Conservation (phyloP, 345 rosid genomes). For the Capsella bursapastoris region DNA sequence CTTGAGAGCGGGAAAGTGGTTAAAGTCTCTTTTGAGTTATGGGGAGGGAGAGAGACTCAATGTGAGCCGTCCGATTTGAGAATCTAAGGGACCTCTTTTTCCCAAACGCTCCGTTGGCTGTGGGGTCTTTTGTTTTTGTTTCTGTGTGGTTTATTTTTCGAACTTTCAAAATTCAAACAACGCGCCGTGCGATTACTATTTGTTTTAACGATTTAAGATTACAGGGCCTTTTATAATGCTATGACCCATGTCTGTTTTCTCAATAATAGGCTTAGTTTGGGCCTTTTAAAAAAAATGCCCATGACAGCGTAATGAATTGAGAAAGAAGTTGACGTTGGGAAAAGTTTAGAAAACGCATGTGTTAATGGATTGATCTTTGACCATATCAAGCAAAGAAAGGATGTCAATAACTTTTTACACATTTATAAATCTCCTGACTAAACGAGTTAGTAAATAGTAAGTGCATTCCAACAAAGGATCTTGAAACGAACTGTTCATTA, state of each 20-base stretch:
- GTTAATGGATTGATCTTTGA: neutral
- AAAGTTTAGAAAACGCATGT: neutral
- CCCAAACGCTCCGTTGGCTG: slow-evolving; percentile 37
- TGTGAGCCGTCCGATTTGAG: slow-evolving; percentile 30
- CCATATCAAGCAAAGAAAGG: neutral
- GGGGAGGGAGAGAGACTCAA: slow-evolving; percentile 22
- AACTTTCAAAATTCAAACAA: slow-evolving; percentile 40
- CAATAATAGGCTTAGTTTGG: slow-evolving; percentile 5
- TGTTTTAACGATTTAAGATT: slow-evolving; percentile 16
- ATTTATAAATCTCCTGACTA: neutral
- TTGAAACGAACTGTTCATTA: no score
- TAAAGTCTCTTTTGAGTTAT: slow-evolving; percentile 24
- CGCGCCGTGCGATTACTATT: slow-evolving; percentile 37
- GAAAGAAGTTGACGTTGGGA: neutral
- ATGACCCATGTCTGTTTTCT: slow-evolving; percentile 1
- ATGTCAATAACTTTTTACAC: neutral
- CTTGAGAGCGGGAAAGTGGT: slow-evolving; percentile 43
- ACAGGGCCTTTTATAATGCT: neutral
- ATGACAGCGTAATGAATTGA: no score
- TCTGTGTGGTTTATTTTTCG: neutral
- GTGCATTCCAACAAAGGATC: no score
- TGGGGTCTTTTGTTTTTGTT: slow-evolving; percentile 24
- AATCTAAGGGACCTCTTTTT: slow-evolving; percentile 34
- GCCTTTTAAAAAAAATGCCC: neutral
- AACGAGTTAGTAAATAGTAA: no score